Base-by-base conservation (phyloP, 2,329 filamentous ascomycete species). In the Neobulgaria alba region DNA sequence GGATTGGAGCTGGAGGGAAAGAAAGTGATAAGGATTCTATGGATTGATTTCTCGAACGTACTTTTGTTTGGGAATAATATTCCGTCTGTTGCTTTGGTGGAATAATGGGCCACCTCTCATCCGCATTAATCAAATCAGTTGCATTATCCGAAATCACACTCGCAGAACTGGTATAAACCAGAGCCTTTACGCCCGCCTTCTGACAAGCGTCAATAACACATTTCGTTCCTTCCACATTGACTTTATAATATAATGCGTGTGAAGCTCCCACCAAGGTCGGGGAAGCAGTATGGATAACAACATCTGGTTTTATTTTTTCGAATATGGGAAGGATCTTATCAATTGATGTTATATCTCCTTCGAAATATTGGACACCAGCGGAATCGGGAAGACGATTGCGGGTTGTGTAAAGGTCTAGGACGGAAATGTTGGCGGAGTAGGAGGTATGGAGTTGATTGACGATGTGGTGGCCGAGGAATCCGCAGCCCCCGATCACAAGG, bases 151-250 rank as follows among this genome's bases (percentile, higher is more conserved):
- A 82, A 49, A 95, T 71, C 47, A 95, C 82, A 46, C 87, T 93
- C 39, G 85, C 84, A 39, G 84, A 92, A 62, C 85, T 92, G 14
- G 90, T 96, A 65, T 90, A 95, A 34, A 96, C 85, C 49, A 96
- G 78, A 0, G 76, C 85, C 64, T 80, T 85, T 56, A 90, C 87
- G 47, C 75, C 80, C 29, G 74, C 73, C 51, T 75, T 68, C 57
- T 75, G 73, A 53, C 83, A 83, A 12, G 85, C 85, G 26, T 81
- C 76, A 40, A 96, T 68, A 36, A 95, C 74, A 50, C 82, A 79
- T 50, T 71, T 71, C 10, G 92, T 95, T 38, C 90, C 90, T 38
- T 87, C 81, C 38, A 95, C 81, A 61, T 96, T 98, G 59, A 96
- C 84, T 61, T 79, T 81, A 55, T 77, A 76, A 61, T 92, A 82